phyloP scores from a whole-genome alignment of 352 stramenopile species.

The Pythium vanterpoolii region DNA sequence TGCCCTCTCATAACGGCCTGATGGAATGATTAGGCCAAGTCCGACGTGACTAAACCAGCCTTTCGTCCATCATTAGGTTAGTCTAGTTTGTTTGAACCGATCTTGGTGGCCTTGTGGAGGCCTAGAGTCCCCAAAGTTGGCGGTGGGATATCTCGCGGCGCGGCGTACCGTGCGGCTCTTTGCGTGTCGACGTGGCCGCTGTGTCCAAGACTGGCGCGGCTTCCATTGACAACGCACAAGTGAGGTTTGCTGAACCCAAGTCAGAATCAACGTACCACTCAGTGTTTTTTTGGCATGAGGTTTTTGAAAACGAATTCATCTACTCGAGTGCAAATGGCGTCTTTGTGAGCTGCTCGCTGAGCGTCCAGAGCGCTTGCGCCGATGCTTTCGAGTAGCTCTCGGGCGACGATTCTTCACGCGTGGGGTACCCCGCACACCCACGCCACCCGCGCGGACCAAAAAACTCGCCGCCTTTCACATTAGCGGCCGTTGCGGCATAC shows the following conservation, averaged over 20 bases:
- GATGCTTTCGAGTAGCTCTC: background rate
- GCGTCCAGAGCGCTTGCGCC: background rate
- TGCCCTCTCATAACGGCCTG: background rate
- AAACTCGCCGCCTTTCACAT: slow-evolving; percentile 10
- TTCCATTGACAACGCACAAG: too few relatives aligned
- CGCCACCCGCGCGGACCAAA: slow-evolving; percentile 9
- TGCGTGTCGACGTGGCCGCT: too few relatives aligned
- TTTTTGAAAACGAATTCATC: background rate
- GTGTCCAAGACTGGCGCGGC: too few relatives aligned
- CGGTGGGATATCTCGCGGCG: too few relatives aligned
- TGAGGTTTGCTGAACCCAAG: too few relatives aligned
- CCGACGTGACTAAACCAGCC: slow-evolving; percentile 3
- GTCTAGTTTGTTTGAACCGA: background rate
- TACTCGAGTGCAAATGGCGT: slow-evolving; percentile 1
- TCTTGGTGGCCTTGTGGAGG: too few relatives aligned
- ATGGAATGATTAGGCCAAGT: background rate
- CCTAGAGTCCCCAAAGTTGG: too few relatives aligned
- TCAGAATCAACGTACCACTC: too few relatives aligned
- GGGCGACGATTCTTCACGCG: background rate
- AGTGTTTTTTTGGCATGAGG: background rate
- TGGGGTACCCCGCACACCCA: slow-evolving; percentile 4
- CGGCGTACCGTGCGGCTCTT: too few relatives aligned
- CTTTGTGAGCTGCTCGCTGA: slow-evolving; percentile 10
- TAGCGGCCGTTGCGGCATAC: slow-evolving; percentile 6
- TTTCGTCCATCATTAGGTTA: too few relatives aligned